phyloP scores from a whole-genome alignment of 2,329 filamentous ascomycete species.

The Aspergillus transmontanensis region DNA sequence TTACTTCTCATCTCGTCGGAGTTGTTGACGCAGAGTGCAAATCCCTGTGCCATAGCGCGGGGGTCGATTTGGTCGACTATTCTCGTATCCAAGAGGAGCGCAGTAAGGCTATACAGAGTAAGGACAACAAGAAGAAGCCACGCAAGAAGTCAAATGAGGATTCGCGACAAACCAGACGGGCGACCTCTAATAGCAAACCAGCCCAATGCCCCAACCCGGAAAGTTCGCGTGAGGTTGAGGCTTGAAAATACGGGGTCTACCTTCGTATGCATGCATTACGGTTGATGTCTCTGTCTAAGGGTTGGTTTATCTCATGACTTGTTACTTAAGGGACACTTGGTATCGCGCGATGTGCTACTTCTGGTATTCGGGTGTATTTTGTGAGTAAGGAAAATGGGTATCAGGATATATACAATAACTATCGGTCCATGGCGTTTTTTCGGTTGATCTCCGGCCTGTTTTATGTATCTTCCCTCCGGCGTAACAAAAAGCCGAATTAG shows the following conservation, averaged over 20 bases:
- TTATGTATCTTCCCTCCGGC: slow-evolving; percentile 11
- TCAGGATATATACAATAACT: slow-evolving; percentile 3
- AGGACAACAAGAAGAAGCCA: slow-evolving; percentile 24
- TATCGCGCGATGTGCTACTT: not conserved
- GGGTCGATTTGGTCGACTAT: slow-evolving; percentile 38
- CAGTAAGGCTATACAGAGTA: slow-evolving; percentile 24
- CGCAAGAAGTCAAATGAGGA: slow-evolving; percentile 16
- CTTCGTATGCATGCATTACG: not conserved
- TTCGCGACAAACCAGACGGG: not conserved
- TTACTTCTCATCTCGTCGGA: slow-evolving; percentile 40
- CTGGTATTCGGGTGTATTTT: not conserved
- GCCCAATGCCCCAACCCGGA: not conserved
- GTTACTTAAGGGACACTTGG: not conserved
- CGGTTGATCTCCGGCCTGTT: not conserved
- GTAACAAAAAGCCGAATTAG: slow-evolving; percentile 5
- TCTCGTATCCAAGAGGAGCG: slow-evolving; percentile 24
- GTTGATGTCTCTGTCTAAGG: slow-evolving; percentile 1
- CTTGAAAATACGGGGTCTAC: not conserved
- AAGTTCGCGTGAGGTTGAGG: not conserved
- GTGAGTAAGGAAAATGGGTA: not conserved
- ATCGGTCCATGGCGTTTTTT: slow-evolving; percentile 7
- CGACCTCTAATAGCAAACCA: not conserved
- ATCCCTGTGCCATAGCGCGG: slow-evolving; percentile 36
- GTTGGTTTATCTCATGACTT: not conserved
- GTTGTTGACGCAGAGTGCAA: slow-evolving; percentile 43